Evolutionary conservation across 176 grass and related monocot genomes (phyloP).

Genomic region (Hordeum marinum): DNA sequence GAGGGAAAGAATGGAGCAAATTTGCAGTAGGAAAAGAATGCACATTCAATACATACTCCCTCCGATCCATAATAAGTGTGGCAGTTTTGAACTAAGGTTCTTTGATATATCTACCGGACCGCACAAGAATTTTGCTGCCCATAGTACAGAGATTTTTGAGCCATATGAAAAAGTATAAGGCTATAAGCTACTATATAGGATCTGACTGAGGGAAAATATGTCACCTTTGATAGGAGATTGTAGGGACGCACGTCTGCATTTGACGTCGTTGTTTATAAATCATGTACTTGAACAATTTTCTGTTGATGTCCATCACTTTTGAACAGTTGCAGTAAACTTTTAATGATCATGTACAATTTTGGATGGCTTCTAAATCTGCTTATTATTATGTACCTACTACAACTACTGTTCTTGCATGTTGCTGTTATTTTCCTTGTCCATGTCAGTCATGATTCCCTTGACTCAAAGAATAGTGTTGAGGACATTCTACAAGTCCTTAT

Average conservation of each 20-base stretch:
- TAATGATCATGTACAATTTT: conserved; percentile 2
- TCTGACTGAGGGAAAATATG: conserved; percentile 3
- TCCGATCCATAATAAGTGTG: too few species aligned
- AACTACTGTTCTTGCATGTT: neutral
- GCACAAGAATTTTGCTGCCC: conserved; percentile 8
- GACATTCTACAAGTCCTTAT: conserved; percentile 96
- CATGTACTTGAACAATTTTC: neutral
- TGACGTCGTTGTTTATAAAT: neutral
- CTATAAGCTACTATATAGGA: neutral
- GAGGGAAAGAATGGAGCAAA: too few species aligned
- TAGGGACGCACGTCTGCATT: neutral
- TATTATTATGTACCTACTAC: neutral
- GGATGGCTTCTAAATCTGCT: neutral
- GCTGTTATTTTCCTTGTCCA: conserved; percentile 19
- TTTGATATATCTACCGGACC: neutral
- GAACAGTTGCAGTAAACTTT: conserved; percentile 5
- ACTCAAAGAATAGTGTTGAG: conserved; percentile 62
- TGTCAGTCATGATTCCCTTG: conserved; percentile 46
- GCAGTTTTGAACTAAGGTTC: neutral
- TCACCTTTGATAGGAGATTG: neutral
- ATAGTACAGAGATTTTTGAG: neutral
- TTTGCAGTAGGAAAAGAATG: neutral
- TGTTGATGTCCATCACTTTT: neutral
- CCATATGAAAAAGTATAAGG: neutral
- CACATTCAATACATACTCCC: neutral